Evolutionary conservation across 331 rosid genomes (phyloP).

Genomic region (Malus hybrid): DNA sequence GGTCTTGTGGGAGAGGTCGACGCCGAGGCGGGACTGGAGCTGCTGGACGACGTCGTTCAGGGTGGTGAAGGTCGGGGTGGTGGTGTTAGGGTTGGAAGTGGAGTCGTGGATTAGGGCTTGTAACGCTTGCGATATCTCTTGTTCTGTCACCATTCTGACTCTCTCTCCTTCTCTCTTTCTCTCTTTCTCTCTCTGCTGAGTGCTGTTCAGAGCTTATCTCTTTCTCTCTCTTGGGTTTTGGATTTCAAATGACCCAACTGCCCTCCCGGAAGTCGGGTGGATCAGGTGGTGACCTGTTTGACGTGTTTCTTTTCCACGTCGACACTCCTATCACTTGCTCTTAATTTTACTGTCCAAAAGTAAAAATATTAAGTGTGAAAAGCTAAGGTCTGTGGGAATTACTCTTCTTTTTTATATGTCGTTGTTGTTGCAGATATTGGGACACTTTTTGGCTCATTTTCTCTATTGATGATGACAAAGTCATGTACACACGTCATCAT

Average conservation of each 20-base stretch:
- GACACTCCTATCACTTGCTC: background rate
- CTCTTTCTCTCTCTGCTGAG: conserved; percentile 1
- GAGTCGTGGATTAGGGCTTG: conserved; percentile 40
- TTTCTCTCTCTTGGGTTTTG: conserved; percentile 15
- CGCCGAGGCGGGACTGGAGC: conserved; percentile 59
- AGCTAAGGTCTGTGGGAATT: no score
- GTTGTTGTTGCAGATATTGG: no score
- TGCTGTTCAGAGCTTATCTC: conserved; percentile 1
- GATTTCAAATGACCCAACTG: conserved; percentile 1
- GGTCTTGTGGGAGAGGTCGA: conserved; percentile 56
- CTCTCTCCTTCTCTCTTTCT: conserved; percentile 12
- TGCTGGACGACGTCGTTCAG: conserved; percentile 52
- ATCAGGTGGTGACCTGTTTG: background rate
- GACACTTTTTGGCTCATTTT: no score
- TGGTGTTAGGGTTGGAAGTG: conserved; percentile 29
- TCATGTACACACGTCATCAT: no score
- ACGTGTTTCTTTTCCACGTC: background rate
- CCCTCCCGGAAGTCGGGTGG: background rate
- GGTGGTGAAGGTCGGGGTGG: conserved; percentile 26
- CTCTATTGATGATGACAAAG: no score
- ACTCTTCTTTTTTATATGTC: no score
- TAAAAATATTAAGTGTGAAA: no score
- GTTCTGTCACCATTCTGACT: conserved; percentile 49
- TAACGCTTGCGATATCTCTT: conserved; percentile 61
- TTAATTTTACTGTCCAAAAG: no score